These are phyloP conservation scores for Gossypium herbaceum DNA, from an alignment of 345 rosid genomes.

Conservation along the genomic window DNA sequence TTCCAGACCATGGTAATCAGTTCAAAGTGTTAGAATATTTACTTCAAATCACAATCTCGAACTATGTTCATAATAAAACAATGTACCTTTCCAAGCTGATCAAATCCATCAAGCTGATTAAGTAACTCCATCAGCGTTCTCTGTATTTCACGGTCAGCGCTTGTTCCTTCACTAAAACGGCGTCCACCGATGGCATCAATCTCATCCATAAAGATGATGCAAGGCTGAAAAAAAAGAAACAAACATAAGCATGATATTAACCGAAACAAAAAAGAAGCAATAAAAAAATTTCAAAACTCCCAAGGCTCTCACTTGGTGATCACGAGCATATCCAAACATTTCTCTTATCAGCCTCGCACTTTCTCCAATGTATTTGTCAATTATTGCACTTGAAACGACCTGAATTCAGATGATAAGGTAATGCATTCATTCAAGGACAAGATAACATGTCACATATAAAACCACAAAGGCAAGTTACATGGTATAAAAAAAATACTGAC, in stretches of 20 bases:
- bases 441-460: not conserved
- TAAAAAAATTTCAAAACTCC: not conserved
- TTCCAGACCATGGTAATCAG: not conserved
- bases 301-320: slow-evolving; percentile 67
- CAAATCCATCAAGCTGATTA: slow-evolving; percentile 98
- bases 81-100: slow-evolving; percentile 91
- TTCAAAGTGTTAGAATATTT: not conserved
- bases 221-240: slow-evolving; percentile 50
- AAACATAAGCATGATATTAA: slow-evolving; percentile 6
- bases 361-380: slow-evolving; percentile 95
- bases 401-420: slow-evolving; percentile 17
- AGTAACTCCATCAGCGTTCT: slow-evolving; percentile 96
- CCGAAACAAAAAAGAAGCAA: not conserved
- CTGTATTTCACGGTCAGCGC: slow-evolving; percentile 98
- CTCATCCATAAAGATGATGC: slow-evolving; percentile 98
- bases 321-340: slow-evolving; percentile 98
- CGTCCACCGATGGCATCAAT: slow-evolving; percentile 99
- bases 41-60: slow-evolving; percentile 1
- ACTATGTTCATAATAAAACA: not conserved
- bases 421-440: slow-evolving; percentile 7
- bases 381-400: slow-evolving; percentile 97
- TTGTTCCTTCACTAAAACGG: slow-evolving; percentile 95
- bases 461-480: not conserved
- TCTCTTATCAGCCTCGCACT: slow-evolving; percentile 96
- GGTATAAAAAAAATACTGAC: slow-evolving; percentile 31